These are phyloP conservation scores for Pascua guehoae DNA, from an alignment of 1,284 basidiomycete species.

Conservation along the genomic window DNA sequence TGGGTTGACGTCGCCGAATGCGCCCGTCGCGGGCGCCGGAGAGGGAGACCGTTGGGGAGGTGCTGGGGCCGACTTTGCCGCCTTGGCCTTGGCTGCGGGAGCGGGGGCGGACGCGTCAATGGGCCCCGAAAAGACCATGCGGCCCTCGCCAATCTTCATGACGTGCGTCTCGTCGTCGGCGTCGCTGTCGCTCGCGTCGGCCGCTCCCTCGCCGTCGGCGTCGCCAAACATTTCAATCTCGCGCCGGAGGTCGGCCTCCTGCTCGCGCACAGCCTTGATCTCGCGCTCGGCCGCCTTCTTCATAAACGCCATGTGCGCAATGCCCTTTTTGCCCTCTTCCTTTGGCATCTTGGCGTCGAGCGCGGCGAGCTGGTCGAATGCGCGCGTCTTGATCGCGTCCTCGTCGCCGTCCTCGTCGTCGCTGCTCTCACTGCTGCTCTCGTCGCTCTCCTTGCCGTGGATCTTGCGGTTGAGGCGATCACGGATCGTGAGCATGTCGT, in stretches of 20 bases:
- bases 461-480: constrained; percentile 78
- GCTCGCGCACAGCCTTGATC: constrained; percentile 57
- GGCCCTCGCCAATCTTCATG: constrained; percentile 50
- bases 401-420: constrained; percentile 55
- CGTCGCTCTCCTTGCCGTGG: constrained; percentile 51
- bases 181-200: constrained; percentile 57
- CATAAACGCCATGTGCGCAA: constrained; percentile 96
- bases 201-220: constrained; percentile 48
- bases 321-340: constrained; percentile 52
- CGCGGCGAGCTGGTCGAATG: constrained; percentile 67
- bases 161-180: constrained; percentile 38
- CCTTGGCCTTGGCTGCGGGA: not conserved
- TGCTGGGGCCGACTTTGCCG: not conserved
- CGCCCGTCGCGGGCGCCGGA: constrained; percentile 7
- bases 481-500: constrained; percentile 62
- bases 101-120: not conserved
- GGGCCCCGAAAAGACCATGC: constrained; percentile 52
- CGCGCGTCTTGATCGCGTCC: constrained; percentile 58
- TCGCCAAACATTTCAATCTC: constrained; percentile 57
- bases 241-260: constrained; percentile 65
- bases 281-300: constrained; percentile 74
- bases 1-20: constrained; percentile 56
- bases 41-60: constrained; percentile 1
- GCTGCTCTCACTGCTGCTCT: constrained; percentile 50
- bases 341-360: constrained; percentile 51